Conservation (phyloP, 2,329 filamentous ascomycete species). For the Endothia cerciana region DNA sequence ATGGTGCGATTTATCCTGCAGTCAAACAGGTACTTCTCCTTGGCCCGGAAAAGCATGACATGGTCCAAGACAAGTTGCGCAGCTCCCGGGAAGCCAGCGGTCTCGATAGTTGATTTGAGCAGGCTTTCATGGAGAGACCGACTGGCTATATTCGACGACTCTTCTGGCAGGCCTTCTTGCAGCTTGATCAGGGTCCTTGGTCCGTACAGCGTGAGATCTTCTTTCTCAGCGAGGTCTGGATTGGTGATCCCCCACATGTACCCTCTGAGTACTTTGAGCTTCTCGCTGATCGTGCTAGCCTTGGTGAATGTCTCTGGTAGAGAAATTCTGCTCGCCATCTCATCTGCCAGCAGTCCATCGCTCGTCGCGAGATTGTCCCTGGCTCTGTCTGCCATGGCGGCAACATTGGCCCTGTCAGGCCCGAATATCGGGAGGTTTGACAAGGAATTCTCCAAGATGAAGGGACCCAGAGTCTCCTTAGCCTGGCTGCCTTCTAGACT, state of each 20-base stretch:
- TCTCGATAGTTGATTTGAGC: constrained; percentile 49
- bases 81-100: constrained; percentile 52
- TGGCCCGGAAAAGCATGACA: constrained; percentile 61
- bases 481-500: constrained; percentile 60
- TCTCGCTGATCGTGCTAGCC: constrained; percentile 51
- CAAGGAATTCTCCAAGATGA: constrained; percentile 58
- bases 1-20: constrained; percentile 67
- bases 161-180: constrained; percentile 16
- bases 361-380: constrained; percentile 42
- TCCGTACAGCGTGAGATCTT: constrained; percentile 32
- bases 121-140: constrained; percentile 62
- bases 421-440: constrained; percentile 62
- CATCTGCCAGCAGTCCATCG: constrained; percentile 42
- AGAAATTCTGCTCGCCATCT: constrained; percentile 39
- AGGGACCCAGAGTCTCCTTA: constrained; percentile 56
- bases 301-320: constrained; percentile 48
- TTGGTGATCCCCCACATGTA: constrained; percentile 29
- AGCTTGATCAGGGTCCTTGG: constrained; percentile 31
- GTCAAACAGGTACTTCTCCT: constrained; percentile 67
- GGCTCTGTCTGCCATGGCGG: constrained; percentile 46
- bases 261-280: constrained; percentile 51
- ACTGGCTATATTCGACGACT: constrained; percentile 44
- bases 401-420: constrained; percentile 49
- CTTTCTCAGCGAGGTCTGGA: constrained; percentile 31
- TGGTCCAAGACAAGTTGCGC: constrained; percentile 60